phyloP scores from a whole-genome alignment of 1,284 basidiomycete genomes.

The Trichosporon sp. region DNA sequence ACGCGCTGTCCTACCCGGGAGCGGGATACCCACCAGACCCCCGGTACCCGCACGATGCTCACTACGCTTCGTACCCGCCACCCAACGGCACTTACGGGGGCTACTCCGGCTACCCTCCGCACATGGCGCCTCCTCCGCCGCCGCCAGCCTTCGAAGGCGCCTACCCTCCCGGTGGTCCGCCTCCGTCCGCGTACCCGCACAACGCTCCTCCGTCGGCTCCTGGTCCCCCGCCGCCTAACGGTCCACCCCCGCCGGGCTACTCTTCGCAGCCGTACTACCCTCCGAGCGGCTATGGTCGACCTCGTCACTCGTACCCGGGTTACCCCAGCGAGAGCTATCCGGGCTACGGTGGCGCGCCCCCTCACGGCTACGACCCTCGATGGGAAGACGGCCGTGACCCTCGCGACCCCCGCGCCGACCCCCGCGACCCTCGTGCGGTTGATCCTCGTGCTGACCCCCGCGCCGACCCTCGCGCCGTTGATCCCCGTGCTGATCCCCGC shows the following conservation, averaged over 20 bases:
- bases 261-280: slow-evolving; percentile 12
- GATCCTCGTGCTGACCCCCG: background rate
- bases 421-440: background rate
- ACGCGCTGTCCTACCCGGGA: background rate
- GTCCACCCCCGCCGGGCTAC: slow-evolving; percentile 7
- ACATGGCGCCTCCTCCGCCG: slow-evolving; percentile 18
- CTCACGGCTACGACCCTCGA: slow-evolving; percentile 14
- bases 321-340: slow-evolving; percentile 5
- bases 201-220: slow-evolving; percentile 7
- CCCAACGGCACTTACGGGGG: slow-evolving; percentile 11
- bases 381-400: slow-evolving; percentile 11
- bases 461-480: background rate
- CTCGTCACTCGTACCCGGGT: slow-evolving; percentile 3
- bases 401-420: background rate
- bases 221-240: background rate
- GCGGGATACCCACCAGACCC: slow-evolving; percentile 3
- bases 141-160: slow-evolving; percentile 13
- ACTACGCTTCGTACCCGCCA: slow-evolving; percentile 16
- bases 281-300: background rate
- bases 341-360: slow-evolving; percentile 9
- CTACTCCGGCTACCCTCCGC: slow-evolving; percentile 9
- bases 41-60: slow-evolving; percentile 14
- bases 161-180: slow-evolving; percentile 17
- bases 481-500: background rate
- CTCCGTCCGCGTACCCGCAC: slow-evolving; percentile 7